phyloP scores from a whole-genome alignment of 176 grass and related monocot genomes.

The Juncus inflexus region DNA sequence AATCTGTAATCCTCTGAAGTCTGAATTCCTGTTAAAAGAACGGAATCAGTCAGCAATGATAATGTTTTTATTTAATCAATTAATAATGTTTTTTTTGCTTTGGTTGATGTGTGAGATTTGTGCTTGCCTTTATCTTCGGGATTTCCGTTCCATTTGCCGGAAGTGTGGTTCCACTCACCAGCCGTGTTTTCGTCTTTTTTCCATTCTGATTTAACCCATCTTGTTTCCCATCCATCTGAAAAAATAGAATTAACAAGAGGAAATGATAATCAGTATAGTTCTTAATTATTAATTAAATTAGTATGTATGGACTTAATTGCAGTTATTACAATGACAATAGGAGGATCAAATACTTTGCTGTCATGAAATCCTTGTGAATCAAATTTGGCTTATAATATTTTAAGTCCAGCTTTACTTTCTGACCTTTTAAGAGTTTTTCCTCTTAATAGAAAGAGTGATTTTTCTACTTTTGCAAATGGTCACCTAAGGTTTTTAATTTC shows the following conservation, averaged over 20 bases:
- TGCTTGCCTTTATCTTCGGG: constrained; percentile 61
- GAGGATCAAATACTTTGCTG: no score
- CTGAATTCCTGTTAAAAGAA: constrained; percentile 60
- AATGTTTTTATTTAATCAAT: no score
- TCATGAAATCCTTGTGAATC: no score
- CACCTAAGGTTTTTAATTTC: no score
- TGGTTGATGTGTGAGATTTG: no score
- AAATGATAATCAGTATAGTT: not conserved
- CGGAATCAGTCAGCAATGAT: not conserved
- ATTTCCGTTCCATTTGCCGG: constrained; percentile 80
- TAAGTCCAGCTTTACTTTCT: no score
- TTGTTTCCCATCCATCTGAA: constrained; percentile 58
- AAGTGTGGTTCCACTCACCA: constrained; percentile 71
- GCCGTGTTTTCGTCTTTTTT: constrained; percentile 74
- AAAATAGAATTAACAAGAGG: not conserved
- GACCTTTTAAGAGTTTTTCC: no score
- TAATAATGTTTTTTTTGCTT: no score
- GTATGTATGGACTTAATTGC: not conserved
- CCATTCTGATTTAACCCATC: constrained; percentile 86
- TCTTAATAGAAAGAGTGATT: no score
- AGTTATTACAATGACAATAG: not conserved
- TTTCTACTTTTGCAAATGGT: no score
- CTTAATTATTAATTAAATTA: not conserved
- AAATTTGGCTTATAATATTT: no score
- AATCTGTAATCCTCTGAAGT: constrained; percentile 91